Base-by-base conservation (phyloP, 2,329 filamentous ascomycete species). In the Knufia petricola region DNA sequence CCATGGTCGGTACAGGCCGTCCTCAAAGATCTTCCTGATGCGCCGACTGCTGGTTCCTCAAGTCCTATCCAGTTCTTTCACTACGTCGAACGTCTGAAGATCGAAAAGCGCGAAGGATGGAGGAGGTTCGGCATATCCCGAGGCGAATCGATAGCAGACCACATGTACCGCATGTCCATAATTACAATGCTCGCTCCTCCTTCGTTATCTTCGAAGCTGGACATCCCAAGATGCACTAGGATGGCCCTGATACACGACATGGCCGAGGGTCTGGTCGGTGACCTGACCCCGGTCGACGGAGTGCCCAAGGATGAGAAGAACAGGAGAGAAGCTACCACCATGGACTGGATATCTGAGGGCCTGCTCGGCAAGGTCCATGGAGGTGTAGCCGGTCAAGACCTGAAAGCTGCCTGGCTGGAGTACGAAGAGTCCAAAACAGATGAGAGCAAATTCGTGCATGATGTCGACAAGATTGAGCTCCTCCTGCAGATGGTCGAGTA, bases 91-190 rank as follows among this genome's bases (percentile, higher is more conserved):
- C 84, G 86, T 43, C 78, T 98, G 50, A 98, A 98, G 77, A 95
- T 89, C 6, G 95, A 86, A 53, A 94, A 94, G 67, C 84, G 92
- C 52, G 92, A 95, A 69, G 92, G 92, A 56, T 98, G 92, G 92
- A 79, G 85, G 49, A 80, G 92, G 31, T 95, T 95, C 64, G 81
- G 81, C 32, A 87, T 98, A 58, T 58, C 65, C 49, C 56, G 57
- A 50, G 85, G 87, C 64, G 92, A 98, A 68, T 94, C 87, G 1
- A 95, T 98, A 63, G 78, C 87, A 47, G 92, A 98, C 70, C 92
- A 98, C 75, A 98, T 98, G 92, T 98, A 96, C 70, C 88, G 92
- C 69, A 98, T 98, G 92, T 87, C 89, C 43, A 78, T 98, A 58
- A 87, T 98, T 66, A 88, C 87, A 55, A 86, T 98, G 82, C 79